A percentile compares a stretch with the other conserved stretches of the same genome.
phyloP scores from a whole-genome alignment of 148 eudicot species.

The Chenopodium berlandieri region DNA sequence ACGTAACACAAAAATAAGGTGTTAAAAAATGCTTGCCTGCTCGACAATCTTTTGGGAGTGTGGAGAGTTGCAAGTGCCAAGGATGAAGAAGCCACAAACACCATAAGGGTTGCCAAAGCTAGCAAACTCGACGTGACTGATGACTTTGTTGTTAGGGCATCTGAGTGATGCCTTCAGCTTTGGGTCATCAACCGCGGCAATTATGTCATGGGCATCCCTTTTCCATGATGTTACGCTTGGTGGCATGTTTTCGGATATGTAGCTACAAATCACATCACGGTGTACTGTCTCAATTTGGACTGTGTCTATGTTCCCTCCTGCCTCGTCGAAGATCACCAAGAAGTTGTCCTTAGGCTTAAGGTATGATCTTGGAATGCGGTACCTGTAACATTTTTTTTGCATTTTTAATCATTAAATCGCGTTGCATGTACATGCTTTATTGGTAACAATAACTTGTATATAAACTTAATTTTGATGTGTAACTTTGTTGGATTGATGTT shows the following conservation, averaged over 20 bases:
- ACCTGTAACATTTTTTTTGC: slow-evolving; percentile 35
- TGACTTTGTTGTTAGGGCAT: slow-evolving; percentile 49
- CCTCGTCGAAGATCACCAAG: slow-evolving; percentile 75
- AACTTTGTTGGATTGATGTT: too few relatives aligned
- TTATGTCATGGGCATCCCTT: slow-evolving; percentile 26
- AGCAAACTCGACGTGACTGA: slow-evolving; percentile 54
- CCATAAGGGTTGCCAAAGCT: slow-evolving; percentile 69
- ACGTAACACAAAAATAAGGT: neutral
- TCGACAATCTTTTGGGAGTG: slow-evolving; percentile 43
- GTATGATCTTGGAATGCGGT: slow-evolving; percentile 80
- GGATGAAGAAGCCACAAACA: slow-evolving; percentile 50
- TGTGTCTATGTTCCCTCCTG: slow-evolving; percentile 53
- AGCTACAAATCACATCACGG: slow-evolving; percentile 62
- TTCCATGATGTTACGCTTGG: slow-evolving; percentile 51
- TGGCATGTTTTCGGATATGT: slow-evolving; percentile 48
- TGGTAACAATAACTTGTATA: neutral
- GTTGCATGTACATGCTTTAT: neutral
- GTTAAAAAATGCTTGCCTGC: slow-evolving; percentile 23
- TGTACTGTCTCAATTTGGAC: slow-evolving; percentile 50
- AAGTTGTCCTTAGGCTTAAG: slow-evolving; percentile 66
- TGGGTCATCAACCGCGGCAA: slow-evolving; percentile 14
- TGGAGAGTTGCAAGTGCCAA: slow-evolving; percentile 45
- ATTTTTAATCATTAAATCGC: neutral
- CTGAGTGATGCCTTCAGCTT: slow-evolving; percentile 39
- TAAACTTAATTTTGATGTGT: too few relatives aligned